Percentiles rank a stretch among this genome's conserved stretches.
Evolutionary conservation across 495 filamentous ascomycete species (phyloP).

Genomic region (Astrothelium macrocarpum): DNA sequence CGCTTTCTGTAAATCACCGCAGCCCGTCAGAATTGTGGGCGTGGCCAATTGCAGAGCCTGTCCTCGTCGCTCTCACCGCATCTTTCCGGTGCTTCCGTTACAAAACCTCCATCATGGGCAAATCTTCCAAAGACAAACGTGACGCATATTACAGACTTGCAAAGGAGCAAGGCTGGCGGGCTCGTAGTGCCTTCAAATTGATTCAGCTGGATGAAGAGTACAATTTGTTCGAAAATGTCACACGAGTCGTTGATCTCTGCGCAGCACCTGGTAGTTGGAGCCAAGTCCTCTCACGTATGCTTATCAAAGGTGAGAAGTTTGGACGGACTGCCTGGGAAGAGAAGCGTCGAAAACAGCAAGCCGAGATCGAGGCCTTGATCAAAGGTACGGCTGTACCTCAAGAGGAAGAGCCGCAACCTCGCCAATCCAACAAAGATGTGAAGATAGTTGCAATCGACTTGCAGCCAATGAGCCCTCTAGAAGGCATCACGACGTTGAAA

Average conservation of each 20-base stretch:
- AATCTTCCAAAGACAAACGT: conserved; percentile 97
- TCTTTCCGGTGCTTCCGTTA: too few species aligned
- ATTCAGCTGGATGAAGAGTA: conserved; percentile 96
- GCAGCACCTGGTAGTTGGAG: conserved; percentile 95
- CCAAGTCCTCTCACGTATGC: conserved; percentile 82
- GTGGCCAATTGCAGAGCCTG: too few species aligned
- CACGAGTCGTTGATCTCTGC: conserved; percentile 92
- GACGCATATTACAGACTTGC: conserved; percentile 96
- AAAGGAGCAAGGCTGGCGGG: conserved; percentile 97
- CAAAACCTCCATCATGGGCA: conserved; percentile 63
- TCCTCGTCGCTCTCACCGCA: too few species aligned
- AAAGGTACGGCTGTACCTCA: background rate
- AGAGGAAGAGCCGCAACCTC: conserved; percentile 38
- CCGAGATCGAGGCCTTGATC: conserved; percentile 15
- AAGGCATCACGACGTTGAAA: conserved; percentile 81
- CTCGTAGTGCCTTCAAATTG: conserved; percentile 91
- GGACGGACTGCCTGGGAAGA: conserved; percentile 77
- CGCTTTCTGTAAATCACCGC: too few species aligned
- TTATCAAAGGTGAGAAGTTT: conserved; percentile 88
- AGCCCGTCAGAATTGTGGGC: too few species aligned
- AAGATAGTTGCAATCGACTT: conserved; percentile 93
- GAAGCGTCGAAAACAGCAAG: conserved; percentile 46
- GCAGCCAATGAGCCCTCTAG: conserved; percentile 86
- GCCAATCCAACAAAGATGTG: conserved; percentile 45
- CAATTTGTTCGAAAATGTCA: conserved; percentile 76